Percentiles rank a stretch among this genome's conserved stretches.
Conservation (phyloP, 306 rosid species). For the Castanea mollissima region DNA sequence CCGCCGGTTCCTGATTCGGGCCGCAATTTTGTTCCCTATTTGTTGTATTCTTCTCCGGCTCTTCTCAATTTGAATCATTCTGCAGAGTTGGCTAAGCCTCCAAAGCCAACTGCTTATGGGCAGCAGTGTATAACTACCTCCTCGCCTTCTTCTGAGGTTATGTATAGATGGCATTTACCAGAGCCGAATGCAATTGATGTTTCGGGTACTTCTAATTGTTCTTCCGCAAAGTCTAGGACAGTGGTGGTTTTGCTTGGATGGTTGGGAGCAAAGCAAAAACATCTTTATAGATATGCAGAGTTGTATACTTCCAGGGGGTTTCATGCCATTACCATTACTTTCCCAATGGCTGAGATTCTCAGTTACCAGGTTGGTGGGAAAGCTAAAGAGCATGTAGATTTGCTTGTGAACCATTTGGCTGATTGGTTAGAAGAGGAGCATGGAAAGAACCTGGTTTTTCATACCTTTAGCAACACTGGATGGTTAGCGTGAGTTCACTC, state of each 20-base stretch:
- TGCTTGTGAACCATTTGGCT: slow-evolving; percentile 80
- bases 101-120: slow-evolving; percentile 32
- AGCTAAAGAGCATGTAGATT: slow-evolving; percentile 69
- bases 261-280: slow-evolving; percentile 98
- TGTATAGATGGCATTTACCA: slow-evolving; percentile 95
- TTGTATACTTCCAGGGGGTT: slow-evolving; percentile 91
- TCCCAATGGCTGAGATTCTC: slow-evolving; percentile 84
- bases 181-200: slow-evolving; percentile 43
- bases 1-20: slow-evolving; percentile 42
- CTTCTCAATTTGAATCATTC: slow-evolving; percentile 54
- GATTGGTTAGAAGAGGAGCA: slow-evolving; percentile 92
- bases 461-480: slow-evolving; percentile 98
- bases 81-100: slow-evolving; percentile 50
- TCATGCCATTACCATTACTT: slow-evolving; percentile 87
- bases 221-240: slow-evolving; percentile 59
- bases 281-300: slow-evolving; percentile 81
- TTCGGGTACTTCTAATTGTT: slow-evolving; percentile 43
- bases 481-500: slow-evolving; percentile 78
- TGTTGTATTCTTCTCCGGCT: slow-evolving; percentile 32
- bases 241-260: slow-evolving; percentile 96
- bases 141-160: slow-evolving; percentile 47
- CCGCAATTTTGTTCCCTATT: slow-evolving; percentile 27
- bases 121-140: slow-evolving; percentile 11
- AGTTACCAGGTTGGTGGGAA: slow-evolving; percentile 78
- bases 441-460: slow-evolving; percentile 81